Base-by-base conservation (phyloP, 2,329 filamentous ascomycete genomes). In the Hypoxylon sp. region DNA sequence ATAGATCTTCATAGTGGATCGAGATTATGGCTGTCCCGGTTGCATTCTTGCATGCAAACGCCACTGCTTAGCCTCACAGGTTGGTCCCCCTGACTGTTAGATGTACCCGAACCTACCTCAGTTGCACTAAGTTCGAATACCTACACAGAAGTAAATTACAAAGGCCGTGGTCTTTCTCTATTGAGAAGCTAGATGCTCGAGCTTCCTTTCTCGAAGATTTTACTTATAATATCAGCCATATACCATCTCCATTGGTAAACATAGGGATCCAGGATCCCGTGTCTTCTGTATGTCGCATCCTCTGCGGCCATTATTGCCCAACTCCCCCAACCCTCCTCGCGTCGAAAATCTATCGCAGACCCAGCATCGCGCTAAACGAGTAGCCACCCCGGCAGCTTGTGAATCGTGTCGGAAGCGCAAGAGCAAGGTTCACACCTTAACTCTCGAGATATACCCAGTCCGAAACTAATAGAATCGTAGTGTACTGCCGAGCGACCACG, bases 401-500 rank as follows among this genome's bases (percentile, higher is more conserved):
- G 71, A 71, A 48, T 62, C 71, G 2, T 73, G 71, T 46, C 66
- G 71, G 19, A 70, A 67, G 55, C 63, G 71, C 13, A 73, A 73
- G 55, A 69, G 68, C 59, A 70, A 71, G 65, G 70, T 71, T 17
- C 15, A 53, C 21, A 39, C 19, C 15, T 13, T 27, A 15, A 24
- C 1, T 17, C 10, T 6, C 27, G 51, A 2, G 39, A 5, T 19
- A n/a, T 5, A 21, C 13, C 17, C 10, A 11, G 10, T 6, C 19
- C 0, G 8, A 19, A 31, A 53, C 63, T 70, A 32, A 71, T 37
- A n/a, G 11, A 21, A 44, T 11, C 21, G 6, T 39, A 75, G 74
- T 75, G 74, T 59, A 67, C 60, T 27, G 73, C 72, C 15, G 74
- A 74, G 31, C 73, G 74, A 24, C 74, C 74, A 54, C 69, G 64